These are phyloP conservation scores for Trametes sp. DNA, from an alignment of 1,284 basidiomycete genomes.

Conservation along the genomic window DNA sequence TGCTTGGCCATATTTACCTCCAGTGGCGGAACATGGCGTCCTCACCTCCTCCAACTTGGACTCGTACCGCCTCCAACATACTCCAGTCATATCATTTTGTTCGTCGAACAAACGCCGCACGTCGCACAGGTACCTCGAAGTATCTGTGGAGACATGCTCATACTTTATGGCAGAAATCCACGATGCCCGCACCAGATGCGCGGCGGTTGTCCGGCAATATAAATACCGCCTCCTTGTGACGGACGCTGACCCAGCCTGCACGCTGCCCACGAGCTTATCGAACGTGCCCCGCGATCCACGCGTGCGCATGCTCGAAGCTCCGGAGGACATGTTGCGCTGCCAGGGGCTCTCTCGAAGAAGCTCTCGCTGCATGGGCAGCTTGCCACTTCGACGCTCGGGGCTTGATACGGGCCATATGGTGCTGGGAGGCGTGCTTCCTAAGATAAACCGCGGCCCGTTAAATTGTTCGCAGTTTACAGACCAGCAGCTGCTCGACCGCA, in stretches of 20 bases:
- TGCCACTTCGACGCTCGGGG: conserved; percentile 12
- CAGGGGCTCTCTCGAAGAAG: conserved; percentile 8
- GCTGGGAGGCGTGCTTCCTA: neutral
- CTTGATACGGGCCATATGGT: conserved; percentile 18
- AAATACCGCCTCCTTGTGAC: neutral
- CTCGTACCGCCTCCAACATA: neutral
- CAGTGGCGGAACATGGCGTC: neutral
- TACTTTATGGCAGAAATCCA: neutral
- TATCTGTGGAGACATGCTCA: neutral
- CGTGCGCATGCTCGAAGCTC: conserved; percentile 4
- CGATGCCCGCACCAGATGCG: neutral
- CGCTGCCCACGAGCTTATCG: conserved; percentile 11
- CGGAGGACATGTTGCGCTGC: conserved; percentile 11
- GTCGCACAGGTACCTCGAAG: neutral
- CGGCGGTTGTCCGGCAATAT: neutral
- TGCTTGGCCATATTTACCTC: conserved; percentile 1
- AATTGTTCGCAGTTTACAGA: neutral
- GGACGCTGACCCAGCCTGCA: neutral
- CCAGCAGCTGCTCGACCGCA: neutral
- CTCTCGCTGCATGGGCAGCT: conserved; percentile 4
- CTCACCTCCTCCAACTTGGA: neutral
- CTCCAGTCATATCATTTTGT: neutral
- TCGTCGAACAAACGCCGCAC: neutral
- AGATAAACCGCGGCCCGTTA: neutral
- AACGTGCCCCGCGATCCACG: conserved; percentile 14